Evolutionary conservation across 192 early-diverging fungal genomes (phyloP), one percentile per base, ranked within the genome.

Genomic region (Coemansia erecta): DNA sequence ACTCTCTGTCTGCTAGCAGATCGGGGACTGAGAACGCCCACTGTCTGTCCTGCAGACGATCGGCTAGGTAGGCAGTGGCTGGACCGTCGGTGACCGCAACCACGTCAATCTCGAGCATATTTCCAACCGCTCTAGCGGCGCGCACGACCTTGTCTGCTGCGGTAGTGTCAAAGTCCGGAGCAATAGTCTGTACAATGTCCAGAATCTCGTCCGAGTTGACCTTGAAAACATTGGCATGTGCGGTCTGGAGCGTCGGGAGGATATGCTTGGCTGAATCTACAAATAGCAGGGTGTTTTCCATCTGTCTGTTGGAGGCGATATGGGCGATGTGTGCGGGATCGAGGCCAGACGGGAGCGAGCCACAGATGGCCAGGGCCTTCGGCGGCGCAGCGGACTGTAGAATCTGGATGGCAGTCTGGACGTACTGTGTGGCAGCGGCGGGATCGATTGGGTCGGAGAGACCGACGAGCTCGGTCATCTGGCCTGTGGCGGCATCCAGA

Each of bases 381-480:
- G 72, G 69, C 42, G 56, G 48, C 8, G 22, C 5, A 12, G 40
- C 9, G 0, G 56, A 54, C 4, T 54, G 51, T 17, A 73, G 41
- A 18, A 68, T 5, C 17, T 45, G 22, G 2, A 39, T 53, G 2
- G 61, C 65, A 5, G 19, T 33, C 4, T 42, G 31, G 53, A 47
- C 72, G 42, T 61, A 73, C 39, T 65, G 39, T 11, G 18, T 22
- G 15, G 53, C 65, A 0, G 47, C 42, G 1, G 9, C 28, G 4
- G 45, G 22, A 35, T 60, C 61, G 13, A 68, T 59, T 2, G 51
- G 19, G 4, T 61, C 65, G 8, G 64, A 64, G 11, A 63, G 48
- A 12, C 72, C 72, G 17, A 73, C 56, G 21, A 73, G 58, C 47
- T 73, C 72, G 4, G 72, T 73, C 61, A 73, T 73, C 18, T 60